Evolutionary conservation across 352 stramenopile genomes (phyloP), one percentile per base, ranked within the genome.

Genomic region (Elongisporangium prolatum): DNA sequence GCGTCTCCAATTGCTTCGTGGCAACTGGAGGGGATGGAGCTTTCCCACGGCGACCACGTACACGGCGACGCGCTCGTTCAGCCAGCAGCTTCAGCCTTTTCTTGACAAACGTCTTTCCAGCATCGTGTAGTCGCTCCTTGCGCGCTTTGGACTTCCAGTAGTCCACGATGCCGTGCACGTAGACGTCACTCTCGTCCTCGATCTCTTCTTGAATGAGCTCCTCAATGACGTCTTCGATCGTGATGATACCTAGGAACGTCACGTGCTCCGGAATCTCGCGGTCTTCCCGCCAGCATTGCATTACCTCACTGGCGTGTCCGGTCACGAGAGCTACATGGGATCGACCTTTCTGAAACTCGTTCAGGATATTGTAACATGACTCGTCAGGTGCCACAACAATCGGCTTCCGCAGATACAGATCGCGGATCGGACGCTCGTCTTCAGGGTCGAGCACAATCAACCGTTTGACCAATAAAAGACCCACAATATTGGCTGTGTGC

Each of bases 211-310:
- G 93, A 62, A 84, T 97, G 21, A 96, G 74, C 63, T 94, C 82
- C 64, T 98, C 93, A n/a, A 98, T 78, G 13, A 97, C 76, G 65
- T 98, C 89, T 73, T 98, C 90, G 48, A 98, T 84, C 16, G 91
- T 98, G 8, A 98, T 77, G 52, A 98, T 94, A 9, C 93, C 93
- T 9, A 93, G 65, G 48, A 97, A 86, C 21, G 82, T 67, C 17
- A 86, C 86, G 48, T 61, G 52, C 65, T 72, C 17, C 64, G 70
- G 61, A 44, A 85, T 73, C 53, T 77, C 65, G 38, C 69, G 52
- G 14, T 72, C 62, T 53, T 72, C 52, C 67, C 75, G 48, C 87
- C 86, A 82, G 65, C 74, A 77, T 25, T 79, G 54, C 62, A 72
- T 71, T 38, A 96, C 71, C 48, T 59, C 18, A 37, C 74, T 64